Base-by-base conservation (phyloP, 345 rosid species). In the Conringia planisiliqua region DNA sequence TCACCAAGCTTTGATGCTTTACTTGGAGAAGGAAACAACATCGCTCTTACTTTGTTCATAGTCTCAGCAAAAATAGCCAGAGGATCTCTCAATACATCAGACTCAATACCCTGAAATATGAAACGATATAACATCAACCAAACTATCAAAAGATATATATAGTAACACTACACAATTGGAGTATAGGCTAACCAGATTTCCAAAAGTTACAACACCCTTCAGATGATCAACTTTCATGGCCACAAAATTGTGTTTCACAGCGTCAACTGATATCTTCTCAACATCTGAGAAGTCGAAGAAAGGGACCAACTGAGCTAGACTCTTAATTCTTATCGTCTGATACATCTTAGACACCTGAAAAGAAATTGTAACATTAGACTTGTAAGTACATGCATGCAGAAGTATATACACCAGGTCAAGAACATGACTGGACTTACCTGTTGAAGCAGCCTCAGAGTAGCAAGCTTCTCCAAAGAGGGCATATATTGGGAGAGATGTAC, bases 211-310 rank as follows among this genome's bases (percentile, higher is more conserved):
- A 72, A 80, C 83, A 62, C 83, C 90, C 80, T 83, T 92, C 89
- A 83, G 79, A 70, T 90, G 89, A 65, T 94, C 93, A 82, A 94
- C 83, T 82, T 95, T 90, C 92, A 92, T 82, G 18, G 97, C 85
- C 62, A 89, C 79, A 67, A 92, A 90, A 44, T 80, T 83, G 71
- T 91, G 79, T 66, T 90, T 85, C 66, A 86, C 95, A 29, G 97
- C 97, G 73, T 95, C 96, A 36, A 90, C 97, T 7, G 92, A 89
- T 65, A 92, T 85, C 84, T 87, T 95, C 84, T 95, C 97, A 35
- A 95, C 92, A 35, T 66, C 82, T 73, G 90, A 79, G 73, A 95
- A 85, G 40, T 86, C 85, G 38, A 87, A 89, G 80, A 95, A 95
- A 3, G 97, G 99, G n/a, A 92, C 83, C 90, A 88, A 84, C 81